Conservation (phyloP, 305 asterid genomes). For the Fraxinus baroniana region DNA sequence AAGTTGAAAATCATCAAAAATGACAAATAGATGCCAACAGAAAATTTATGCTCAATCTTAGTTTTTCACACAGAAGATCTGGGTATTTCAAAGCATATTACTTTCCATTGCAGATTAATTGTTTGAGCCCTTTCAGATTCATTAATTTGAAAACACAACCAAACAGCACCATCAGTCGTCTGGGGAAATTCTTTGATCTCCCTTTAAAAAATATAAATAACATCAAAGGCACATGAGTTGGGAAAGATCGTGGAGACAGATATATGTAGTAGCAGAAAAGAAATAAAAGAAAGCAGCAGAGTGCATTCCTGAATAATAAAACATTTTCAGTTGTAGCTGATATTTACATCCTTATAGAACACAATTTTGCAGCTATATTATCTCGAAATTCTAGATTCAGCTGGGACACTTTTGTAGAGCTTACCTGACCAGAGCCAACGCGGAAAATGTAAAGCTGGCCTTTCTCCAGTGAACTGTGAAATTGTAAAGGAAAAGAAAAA, state of each 20-base stretch:
- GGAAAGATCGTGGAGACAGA: background rate
- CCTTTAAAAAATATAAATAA: background rate
- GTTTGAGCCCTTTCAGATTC: background rate
- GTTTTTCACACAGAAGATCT: background rate
- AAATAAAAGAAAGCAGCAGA: background rate
- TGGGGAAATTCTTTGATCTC: background rate
- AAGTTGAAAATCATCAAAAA: background rate
- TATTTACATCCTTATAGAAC: background rate
- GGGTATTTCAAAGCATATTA: background rate
- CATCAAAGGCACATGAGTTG: background rate
- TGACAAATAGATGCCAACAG: background rate
- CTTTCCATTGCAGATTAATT: background rate
- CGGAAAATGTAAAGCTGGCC: slow-evolving; percentile 79
- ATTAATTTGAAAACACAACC: background rate
- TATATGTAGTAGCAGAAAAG: background rate
- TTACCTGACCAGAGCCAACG: slow-evolving; percentile 93
- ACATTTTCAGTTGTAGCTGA: background rate
- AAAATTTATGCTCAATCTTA: background rate
- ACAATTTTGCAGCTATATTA: background rate
- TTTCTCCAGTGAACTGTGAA: slow-evolving; percentile 87
- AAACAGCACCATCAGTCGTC: background rate
- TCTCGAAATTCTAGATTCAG: background rate
- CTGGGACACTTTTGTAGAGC: slow-evolving; percentile 7
- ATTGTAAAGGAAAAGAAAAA: slow-evolving; percentile 9
- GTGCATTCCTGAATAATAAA: background rate